Evolutionary conservation across 2,329 filamentous ascomycete genomes (phyloP), one percentile per base, ranked within the genome.

Genomic region (Talaromyces atroroseus): DNA sequence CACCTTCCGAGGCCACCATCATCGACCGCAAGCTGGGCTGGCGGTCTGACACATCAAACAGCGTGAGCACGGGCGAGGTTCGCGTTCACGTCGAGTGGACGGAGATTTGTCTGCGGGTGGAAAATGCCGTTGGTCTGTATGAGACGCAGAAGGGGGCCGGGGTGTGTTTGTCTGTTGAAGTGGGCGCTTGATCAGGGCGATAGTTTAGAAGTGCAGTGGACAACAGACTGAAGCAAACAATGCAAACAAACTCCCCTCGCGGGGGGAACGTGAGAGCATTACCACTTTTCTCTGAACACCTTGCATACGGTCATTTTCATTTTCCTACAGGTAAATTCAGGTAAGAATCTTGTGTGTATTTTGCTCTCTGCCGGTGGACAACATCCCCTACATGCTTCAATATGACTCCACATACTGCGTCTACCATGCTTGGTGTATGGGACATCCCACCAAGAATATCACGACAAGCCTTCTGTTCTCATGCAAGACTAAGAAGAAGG

Each of bases 121-220:
- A 76, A 58, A 78, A 68, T 44, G 68, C 71, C 14, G 74, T 75
- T 65, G 76, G 76, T 1, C 62, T 79, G 51, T 75, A 73, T 59
- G 73, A 78, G 57, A 78, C 74, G 11, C 62, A 60, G 45, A 68
- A 67, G 26, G 68, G 69, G 11, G 69, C 65, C 29, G 70, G 64
- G 34, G 60, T 74, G 38, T 70, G 65, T 60, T 49, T 69, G 16
- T 60, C 63, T 38, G 64, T 70, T 52, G 68, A 70, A 55, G 64
- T 70, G 46, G 68, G 68, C 23, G 59, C 60, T 20, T 58, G 47
- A 34, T 29, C 8, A 29, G 26, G 5, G 11, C 24, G 26, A n/a
- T n/a, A n/a, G n/a, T n/a, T n/a, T n/a, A n/a, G n/a, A n/a, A n/a
- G n/a, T n/a, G n/a, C n/a, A n/a, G n/a, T n/a, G n/a, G n/a, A n/a